Percentiles rank a stretch among this genome's conserved stretches.
These are phyloP conservation scores for Nothopassalora personata DNA, from an alignment of 2,329 filamentous ascomycete species.

Conservation along the genomic window DNA sequence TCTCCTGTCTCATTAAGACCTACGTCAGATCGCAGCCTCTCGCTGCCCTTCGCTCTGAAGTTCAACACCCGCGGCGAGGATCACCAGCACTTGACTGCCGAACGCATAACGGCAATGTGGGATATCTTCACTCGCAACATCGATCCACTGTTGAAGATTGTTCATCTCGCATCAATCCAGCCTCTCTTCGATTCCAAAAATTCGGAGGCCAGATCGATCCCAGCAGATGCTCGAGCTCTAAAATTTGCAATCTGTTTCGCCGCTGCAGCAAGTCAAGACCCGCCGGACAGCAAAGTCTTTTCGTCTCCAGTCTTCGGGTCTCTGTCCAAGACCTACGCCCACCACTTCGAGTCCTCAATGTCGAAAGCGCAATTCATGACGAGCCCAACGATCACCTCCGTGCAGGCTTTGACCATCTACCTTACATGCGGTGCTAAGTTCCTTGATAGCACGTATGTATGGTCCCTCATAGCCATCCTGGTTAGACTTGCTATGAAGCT, in stretches of 20 bases:
- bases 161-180: slow-evolving; percentile 14
- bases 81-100: slow-evolving; percentile 8
- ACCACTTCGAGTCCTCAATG: slow-evolving; percentile 11
- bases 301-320: slow-evolving; percentile 2
- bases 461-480: slow-evolving; percentile 16
- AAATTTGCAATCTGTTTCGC: slow-evolving; percentile 20
- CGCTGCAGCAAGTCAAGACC: slow-evolving; percentile 15
- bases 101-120: slow-evolving; percentile 17
- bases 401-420: slow-evolving; percentile 19
- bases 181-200: slow-evolving; percentile 12
- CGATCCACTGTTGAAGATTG: slow-evolving; percentile 20
- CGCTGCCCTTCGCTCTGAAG: slow-evolving; percentile 1
- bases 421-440: slow-evolving; percentile 13
- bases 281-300: slow-evolving; percentile 1
- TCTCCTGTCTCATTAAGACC: neutral
- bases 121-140: slow-evolving; percentile 14
- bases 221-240: slow-evolving; percentile 12
- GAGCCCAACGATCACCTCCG: slow-evolving; percentile 11
- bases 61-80: neutral
- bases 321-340: slow-evolving; percentile 11
- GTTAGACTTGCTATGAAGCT: slow-evolving; percentile 19
- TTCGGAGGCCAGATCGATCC: slow-evolving; percentile 1
- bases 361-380: slow-evolving; percentile 14
- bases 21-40: neutral
- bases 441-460: slow-evolving; percentile 13